phyloP scores from a whole-genome alignment of 2,329 filamentous ascomycete genomes.

The Claviceps sp. region DNA sequence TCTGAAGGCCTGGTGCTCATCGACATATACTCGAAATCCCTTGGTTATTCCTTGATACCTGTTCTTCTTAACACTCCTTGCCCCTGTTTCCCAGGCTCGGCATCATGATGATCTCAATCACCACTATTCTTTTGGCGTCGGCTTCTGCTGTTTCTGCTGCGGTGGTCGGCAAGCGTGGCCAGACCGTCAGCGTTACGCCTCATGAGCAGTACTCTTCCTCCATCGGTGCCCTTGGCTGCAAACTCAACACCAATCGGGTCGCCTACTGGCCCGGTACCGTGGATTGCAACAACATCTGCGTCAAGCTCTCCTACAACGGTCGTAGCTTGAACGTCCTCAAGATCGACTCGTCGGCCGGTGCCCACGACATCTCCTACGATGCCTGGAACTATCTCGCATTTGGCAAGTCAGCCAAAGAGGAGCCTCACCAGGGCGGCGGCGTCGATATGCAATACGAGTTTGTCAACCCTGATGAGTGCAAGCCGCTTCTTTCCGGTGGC shows the following conservation, averaged over 20 bases:
- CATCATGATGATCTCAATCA: constrained; percentile 17
- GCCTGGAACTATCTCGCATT: constrained; percentile 46
- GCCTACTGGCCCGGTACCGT: constrained; percentile 44
- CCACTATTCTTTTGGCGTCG: constrained; percentile 18
- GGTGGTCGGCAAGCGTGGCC: constrained; percentile 11
- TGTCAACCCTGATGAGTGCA: constrained; percentile 34
- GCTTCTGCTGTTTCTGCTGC: constrained; percentile 17
- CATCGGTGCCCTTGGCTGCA: constrained; percentile 45
- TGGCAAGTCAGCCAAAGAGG: constrained; percentile 31
- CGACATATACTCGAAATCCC: neutral
- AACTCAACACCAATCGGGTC: constrained; percentile 45
- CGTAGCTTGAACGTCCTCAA: constrained; percentile 43
- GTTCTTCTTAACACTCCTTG: neutral
- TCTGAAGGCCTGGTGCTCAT: neutral
- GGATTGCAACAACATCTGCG: constrained; percentile 43
- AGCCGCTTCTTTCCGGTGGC: constrained; percentile 32
- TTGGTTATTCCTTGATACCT: neutral
- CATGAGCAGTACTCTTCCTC: constrained; percentile 44
- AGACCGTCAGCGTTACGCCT: constrained; percentile 28
- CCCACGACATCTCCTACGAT: constrained; percentile 47
- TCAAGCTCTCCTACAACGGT: constrained; percentile 35
- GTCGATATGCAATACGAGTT: constrained; percentile 37
- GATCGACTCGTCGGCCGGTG: constrained; percentile 41
- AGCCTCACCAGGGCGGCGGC: constrained; percentile 35
- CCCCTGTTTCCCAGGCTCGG: neutral